Evolutionary conservation across 352 stramenopile species (phyloP), one percentile per base, ranked within the genome.

Genomic region (Phytophthora pinifolia): DNA sequence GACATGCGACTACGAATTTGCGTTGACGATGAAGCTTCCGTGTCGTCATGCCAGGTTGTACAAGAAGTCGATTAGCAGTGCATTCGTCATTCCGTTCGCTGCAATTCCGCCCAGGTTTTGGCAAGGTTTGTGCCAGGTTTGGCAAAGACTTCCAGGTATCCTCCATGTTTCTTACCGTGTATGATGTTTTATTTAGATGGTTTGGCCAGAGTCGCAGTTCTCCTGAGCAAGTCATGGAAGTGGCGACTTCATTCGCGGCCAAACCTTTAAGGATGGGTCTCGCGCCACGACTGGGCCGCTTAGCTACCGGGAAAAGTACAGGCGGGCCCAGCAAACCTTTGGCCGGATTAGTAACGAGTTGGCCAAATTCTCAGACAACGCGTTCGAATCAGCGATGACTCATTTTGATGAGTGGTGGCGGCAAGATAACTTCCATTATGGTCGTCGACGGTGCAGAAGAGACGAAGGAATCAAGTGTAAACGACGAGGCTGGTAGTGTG

Each of bases 1-100:
- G 38, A 32, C 13, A 13, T 57, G 49, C 22, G 49, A 57, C 31
- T 44, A 38, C 29, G 38, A 57, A 20, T 57, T 57, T 20, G 25
- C 29, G 1, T 14, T n/a, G 49, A 49, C 49, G 27, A 49, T 57
- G 38, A 42, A 57, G 49, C 49, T 49, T 32, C 38, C 38, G 14
- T 49, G 38, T 46, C n/a, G 49, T 22, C 49, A 57, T 20, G 49
- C 29, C 12, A 57, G 48, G 37, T 1, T 37, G 6, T 44, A 57
- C 38, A 46, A 20, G 37, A 55, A 46, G 47, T 41, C 18, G 7
- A 41, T n/a, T 9, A 39, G 50, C 1, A 44, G 29, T 15, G 6
- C 48, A 17, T 41, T 50, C 18, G 30, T 44, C 8, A 50, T 51
- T 45, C 50, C 39, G 20, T 58, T 22, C 20, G 20, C 30, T 1